Evolutionary conservation across 1,284 basidiomycete genomes (phyloP).

Genomic region (Rhodofomes roseus): DNA sequence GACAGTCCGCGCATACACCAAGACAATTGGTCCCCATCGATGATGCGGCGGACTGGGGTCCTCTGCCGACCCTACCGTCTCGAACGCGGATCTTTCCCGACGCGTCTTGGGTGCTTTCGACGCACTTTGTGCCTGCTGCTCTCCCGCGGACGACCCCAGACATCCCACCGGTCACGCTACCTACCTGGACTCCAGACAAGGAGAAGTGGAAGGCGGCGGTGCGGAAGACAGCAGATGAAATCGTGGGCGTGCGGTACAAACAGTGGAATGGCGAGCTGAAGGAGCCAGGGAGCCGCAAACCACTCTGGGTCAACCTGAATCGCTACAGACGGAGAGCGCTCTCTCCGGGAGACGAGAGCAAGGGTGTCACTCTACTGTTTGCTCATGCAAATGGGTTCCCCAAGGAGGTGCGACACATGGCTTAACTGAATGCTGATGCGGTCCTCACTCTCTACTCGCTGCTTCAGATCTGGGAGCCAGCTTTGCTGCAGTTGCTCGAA

Average conservation of each 20-base stretch:
- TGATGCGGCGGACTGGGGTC: constrained; percentile 10
- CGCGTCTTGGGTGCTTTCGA: constrained; percentile 41
- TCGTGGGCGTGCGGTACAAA: constrained; percentile 19
- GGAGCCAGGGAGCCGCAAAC: constrained; percentile 13
- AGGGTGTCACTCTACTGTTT: constrained; percentile 32
- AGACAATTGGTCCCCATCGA: constrained; percentile 14
- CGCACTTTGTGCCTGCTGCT: constrained; percentile 74
- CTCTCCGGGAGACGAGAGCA: constrained; percentile 14
- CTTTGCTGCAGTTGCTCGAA: constrained; percentile 22
- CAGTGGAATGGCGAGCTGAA: constrained; percentile 24
- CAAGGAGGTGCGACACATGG: constrained; percentile 38
- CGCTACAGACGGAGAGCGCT: constrained; percentile 29
- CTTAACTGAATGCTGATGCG: constrained; percentile 31
- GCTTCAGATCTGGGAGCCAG: constrained; percentile 34
- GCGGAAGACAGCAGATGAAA: constrained; percentile 11
- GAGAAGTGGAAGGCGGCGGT: constrained; percentile 28
- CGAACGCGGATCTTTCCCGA: constrained; percentile 17
- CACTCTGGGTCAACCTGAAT: constrained; percentile 31
- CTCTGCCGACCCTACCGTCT: constrained; percentile 23
- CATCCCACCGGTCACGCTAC: constrained; percentile 35
- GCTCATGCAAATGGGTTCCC: constrained; percentile 34
- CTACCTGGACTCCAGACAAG: constrained; percentile 26
- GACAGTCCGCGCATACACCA: neutral
- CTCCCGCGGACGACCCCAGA: constrained; percentile 54
- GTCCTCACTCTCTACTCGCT: constrained; percentile 48